Conservation (phyloP, 2,329 filamentous ascomycete species). For the Chaetomiaceae sp. region DNA sequence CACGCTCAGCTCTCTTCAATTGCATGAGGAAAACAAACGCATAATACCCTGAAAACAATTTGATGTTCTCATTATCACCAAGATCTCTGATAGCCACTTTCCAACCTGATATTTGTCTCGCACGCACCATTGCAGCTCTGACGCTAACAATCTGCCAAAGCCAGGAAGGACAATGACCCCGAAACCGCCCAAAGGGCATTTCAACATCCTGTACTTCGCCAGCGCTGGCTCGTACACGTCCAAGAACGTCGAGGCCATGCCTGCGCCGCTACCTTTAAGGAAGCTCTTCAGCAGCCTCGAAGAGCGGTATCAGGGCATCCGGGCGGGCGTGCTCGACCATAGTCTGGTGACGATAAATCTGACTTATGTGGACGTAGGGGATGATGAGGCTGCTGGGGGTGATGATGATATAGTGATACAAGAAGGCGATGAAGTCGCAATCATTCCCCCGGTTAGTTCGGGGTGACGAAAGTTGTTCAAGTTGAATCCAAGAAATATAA, state of each 20-base stretch:
- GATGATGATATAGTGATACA: conserved; percentile 53
- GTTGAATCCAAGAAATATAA: neutral
- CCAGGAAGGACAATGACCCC: conserved; percentile 32
- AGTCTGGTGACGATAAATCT: conserved; percentile 77
- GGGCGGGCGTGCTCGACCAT: conserved; percentile 61
- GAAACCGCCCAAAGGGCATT: conserved; percentile 58
- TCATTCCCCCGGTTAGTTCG: conserved; percentile 85
- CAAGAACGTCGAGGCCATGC: conserved; percentile 61
- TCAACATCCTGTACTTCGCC: conserved; percentile 80
- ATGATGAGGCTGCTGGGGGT: conserved; percentile 37
- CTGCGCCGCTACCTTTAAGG: conserved; percentile 60
- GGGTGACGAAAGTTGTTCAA: conserved; percentile 49
- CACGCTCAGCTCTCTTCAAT: conserved; percentile 1
- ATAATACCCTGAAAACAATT: conserved; percentile 56
- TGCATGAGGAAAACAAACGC: conserved; percentile 51
- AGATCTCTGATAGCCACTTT: conserved; percentile 58
- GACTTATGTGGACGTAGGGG: conserved; percentile 69
- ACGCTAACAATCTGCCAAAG: conserved; percentile 14
- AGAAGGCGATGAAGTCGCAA: conserved; percentile 76
- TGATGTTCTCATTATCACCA: conserved; percentile 64
- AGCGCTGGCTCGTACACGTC: conserved; percentile 66
- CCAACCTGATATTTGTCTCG: neutral
- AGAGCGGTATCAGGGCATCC: conserved; percentile 64
- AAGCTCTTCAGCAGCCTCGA: conserved; percentile 67
- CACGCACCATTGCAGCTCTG: neutral